phyloP scores from a whole-genome alignment of 2,329 filamentous ascomycete genomes.

The Curvularia sp. region DNA sequence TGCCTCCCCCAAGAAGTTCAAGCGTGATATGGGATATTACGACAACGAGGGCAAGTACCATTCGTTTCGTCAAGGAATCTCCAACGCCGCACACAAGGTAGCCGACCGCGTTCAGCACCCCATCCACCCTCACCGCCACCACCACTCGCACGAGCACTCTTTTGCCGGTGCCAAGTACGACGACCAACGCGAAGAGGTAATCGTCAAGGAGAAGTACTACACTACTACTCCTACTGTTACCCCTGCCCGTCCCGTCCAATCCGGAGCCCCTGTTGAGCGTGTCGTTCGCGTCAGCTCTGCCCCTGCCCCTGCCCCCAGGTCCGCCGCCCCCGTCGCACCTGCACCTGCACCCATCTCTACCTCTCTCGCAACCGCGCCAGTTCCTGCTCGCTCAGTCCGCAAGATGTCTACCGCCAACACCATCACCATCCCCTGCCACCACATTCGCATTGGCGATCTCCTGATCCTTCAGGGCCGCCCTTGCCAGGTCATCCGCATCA shows the following conservation, averaged over 20 bases:
- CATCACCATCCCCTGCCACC: slow-evolving; percentile 98
- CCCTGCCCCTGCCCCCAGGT: slow-evolving; percentile 8
- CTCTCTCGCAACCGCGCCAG: slow-evolving; percentile 26
- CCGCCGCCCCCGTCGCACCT: slow-evolving; percentile 69
- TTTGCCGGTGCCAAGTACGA: slow-evolving; percentile 44
- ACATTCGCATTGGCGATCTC: slow-evolving; percentile 98
- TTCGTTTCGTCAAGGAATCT: slow-evolving; percentile 74
- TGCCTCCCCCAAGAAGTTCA: slow-evolving; percentile 58
- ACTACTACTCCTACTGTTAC: slow-evolving; percentile 40
- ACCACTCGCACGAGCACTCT: slow-evolving; percentile 50
- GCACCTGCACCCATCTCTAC: slow-evolving; percentile 69
- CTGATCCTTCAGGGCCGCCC: slow-evolving; percentile 98
- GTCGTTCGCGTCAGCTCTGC: slow-evolving; percentile 35
- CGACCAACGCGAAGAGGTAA: slow-evolving; percentile 54
- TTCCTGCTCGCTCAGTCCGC: slow-evolving; percentile 32
- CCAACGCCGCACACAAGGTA: slow-evolving; percentile 58
- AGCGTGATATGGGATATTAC: slow-evolving; percentile 78
- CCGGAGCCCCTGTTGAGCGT: slow-evolving; percentile 46
- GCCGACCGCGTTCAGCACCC: slow-evolving; percentile 71
- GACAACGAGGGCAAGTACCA: slow-evolving; percentile 80
- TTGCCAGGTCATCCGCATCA: slow-evolving; percentile 99
- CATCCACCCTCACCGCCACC: slow-evolving; percentile 64
- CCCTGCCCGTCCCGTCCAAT: slow-evolving; percentile 46
- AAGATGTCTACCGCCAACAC: slow-evolving; percentile 73
- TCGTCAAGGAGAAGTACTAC: slow-evolving; percentile 56